Conservation (phyloP, 352 stramenopile genomes). For the Phytopythium sindhum region DNA sequence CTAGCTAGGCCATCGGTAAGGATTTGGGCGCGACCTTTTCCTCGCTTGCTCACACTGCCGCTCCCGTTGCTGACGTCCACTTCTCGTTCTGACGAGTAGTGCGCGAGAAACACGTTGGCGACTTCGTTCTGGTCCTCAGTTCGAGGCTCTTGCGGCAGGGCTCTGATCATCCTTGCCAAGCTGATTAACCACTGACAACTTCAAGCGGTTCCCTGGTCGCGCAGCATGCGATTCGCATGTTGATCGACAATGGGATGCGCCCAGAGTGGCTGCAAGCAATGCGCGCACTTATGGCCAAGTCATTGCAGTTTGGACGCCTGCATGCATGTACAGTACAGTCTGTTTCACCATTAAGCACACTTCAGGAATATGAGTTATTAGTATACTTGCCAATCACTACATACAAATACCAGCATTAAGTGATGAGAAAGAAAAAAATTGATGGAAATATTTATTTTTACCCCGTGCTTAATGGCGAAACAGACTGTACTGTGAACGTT, state of each 20-base stretch:
- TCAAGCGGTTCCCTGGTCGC: neutral
- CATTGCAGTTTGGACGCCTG: neutral
- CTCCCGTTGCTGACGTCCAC: neutral
- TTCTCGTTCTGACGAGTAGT: neutral
- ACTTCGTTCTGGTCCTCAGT: neutral
- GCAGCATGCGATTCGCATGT: conserved; percentile 7
- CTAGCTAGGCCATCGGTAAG: neutral
- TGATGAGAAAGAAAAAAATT: no score
- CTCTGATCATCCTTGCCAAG: no score
- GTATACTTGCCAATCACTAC: no score
- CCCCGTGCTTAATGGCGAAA: no score
- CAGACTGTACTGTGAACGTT: no score
- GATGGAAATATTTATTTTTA: no score
- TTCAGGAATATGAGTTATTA: no score
- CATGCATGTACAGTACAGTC: neutral
- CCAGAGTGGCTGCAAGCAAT: neutral
- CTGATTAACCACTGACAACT: neutral
- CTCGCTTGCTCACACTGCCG: neutral
- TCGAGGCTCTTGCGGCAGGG: no score
- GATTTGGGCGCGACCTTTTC: neutral
- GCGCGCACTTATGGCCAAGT: neutral
- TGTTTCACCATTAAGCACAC: no score
- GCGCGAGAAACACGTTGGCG: neutral
- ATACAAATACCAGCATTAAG: no score
- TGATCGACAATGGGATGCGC: conserved; percentile 1